Conservation (phyloP, 2,329 filamentous ascomycete species). For the Orbilia oligospora region DNA sequence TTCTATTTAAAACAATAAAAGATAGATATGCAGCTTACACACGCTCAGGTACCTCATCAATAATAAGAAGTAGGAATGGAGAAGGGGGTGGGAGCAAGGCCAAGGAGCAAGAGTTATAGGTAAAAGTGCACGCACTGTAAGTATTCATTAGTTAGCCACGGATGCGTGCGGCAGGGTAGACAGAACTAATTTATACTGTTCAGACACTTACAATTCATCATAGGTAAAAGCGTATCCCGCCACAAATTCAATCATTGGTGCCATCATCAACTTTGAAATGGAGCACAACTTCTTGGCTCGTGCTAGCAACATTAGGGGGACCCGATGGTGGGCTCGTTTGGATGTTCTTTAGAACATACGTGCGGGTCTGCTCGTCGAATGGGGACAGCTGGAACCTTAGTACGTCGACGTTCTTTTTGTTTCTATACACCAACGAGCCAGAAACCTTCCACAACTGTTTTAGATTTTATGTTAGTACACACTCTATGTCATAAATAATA, state of each 20-base stretch:
- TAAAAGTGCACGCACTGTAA: too few species aligned
- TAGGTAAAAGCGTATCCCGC: too few species aligned
- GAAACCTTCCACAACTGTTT: not conserved
- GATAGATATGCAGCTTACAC: not conserved
- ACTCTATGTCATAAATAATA: not conserved
- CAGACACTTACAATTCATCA: too few species aligned
- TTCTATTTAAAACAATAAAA: not conserved
- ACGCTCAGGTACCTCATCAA: not conserved
- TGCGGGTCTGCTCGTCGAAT: not conserved
- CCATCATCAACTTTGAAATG: not conserved
- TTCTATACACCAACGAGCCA: not conserved
- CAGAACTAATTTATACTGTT: too few species aligned
- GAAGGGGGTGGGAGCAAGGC: not conserved
- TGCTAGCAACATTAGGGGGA: not conserved
- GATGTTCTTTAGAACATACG: not conserved
- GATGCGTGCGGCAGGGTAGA: too few species aligned
- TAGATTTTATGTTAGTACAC: not conserved
- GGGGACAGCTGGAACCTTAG: not conserved
- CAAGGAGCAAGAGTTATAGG: too few species aligned
- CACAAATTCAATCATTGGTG: too few species aligned
- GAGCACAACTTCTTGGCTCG: not conserved
- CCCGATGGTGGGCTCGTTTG: not conserved
- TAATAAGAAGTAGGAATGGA: not conserved
- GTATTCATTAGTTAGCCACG: too few species aligned
- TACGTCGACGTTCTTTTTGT: not conserved